Percentiles rank a stretch among this genome's conserved stretches.
Conservation (phyloP, 108 stramenopile genomes). For the Asterionellopsis glacialis region DNA sequence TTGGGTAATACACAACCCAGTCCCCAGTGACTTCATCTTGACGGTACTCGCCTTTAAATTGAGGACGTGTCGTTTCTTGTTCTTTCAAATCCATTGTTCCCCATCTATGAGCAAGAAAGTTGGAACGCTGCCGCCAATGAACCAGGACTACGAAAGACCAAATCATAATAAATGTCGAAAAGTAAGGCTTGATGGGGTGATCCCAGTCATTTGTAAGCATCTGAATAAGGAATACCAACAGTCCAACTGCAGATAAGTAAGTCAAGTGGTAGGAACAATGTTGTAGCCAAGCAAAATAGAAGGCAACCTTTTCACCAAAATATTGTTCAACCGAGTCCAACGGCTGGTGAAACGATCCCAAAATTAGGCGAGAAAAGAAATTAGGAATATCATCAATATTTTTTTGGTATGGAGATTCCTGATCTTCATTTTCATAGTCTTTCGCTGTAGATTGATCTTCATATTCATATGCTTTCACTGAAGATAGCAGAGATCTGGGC, state of each 20-base stretch:
- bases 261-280: constrained; percentile 85
- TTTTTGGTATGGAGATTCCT: neutral
- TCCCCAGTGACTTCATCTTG: constrained; percentile 72
- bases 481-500: neutral
- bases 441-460: neutral
- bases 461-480: constrained; percentile 12
- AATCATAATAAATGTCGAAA: constrained; percentile 75
- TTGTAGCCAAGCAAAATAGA: constrained; percentile 98
- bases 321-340: constrained; percentile 93
- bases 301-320: constrained; percentile 95
- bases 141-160: constrained; percentile 93
- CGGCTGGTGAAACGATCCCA: constrained; percentile 84
- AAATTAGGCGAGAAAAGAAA: constrained; percentile 62
- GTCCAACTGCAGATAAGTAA: constrained; percentile 60
- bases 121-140: constrained; percentile 84
- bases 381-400: constrained; percentile 33
- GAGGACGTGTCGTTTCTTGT: constrained; percentile 88
- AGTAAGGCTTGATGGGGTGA: constrained; percentile 69
- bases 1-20: constrained; percentile 76
- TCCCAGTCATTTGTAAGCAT: constrained; percentile 58
- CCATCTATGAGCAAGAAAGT: constrained; percentile 82
- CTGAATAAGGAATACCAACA: constrained; percentile 70
- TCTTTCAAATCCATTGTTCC: constrained; percentile 90
- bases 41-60: constrained; percentile 81
- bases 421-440: constrained; percentile 2